Base-by-base conservation (phyloP, 2,329 filamentous ascomycete genomes). In the Venturia effusa region DNA sequence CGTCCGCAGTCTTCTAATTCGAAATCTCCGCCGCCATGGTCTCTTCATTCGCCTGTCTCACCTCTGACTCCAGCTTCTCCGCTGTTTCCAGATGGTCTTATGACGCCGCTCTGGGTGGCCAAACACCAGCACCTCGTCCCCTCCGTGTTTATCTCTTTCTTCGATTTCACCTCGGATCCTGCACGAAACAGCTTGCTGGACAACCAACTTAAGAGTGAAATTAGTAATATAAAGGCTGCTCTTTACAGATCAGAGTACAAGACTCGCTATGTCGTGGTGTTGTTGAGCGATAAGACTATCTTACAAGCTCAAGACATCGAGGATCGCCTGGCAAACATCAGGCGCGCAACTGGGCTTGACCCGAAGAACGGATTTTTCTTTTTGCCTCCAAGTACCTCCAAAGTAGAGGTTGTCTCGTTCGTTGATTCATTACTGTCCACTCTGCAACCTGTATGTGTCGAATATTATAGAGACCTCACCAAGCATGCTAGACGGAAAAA, bases 391-490 rank as follows among this genome's bases (percentile, higher is more conserved):
- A 85, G 88, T 68, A 85, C 87, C 8, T 88, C 90, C 4, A 78
- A 82, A 2, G 81, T 84, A 1, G 91, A 96, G 71, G 77, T 95
- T 27, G 83, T 85, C 66, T 84, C 86, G 8, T 91, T 93, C 67
- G 85, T 88, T 0, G 85, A 88, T 63, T 88, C 84, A 61, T 83
- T 96, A 48, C 79, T 97, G 59, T 79, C 84, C 1, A 83, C 87
- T 0, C 74, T 97, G 55, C 91, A 93, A 66, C 84, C 87, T 0
- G 80, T 86, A 24, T 86, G 90, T 24, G 79, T 93, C 57, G 94
- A 99, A 70, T 96, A 97, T 75, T 97, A 97, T 74, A 83, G 92
- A 57, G 93, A 99, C 69, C 81, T 97, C 15, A 92, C 91, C n/a
- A 92, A 96, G 66, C 93, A 96, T 78, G 83, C 89, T 11, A 85